Conservation (phyloP, 768 basidiomycete species). For the Russula dissimulans region DNA sequence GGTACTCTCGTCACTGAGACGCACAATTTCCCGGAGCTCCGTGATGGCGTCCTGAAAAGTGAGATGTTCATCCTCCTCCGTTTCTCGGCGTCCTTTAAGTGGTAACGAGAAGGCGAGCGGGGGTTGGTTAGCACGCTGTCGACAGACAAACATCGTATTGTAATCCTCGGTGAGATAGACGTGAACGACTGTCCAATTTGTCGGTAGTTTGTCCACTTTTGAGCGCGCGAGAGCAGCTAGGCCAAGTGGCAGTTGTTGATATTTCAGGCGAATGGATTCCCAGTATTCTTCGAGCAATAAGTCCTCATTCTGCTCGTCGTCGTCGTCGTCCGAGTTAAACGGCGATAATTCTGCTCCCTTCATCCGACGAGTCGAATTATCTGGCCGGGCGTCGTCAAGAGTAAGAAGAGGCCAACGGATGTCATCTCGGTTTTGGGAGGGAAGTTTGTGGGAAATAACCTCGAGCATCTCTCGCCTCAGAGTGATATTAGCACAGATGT, state of each 20-base stretch:
- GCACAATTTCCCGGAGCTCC: constrained; percentile 75
- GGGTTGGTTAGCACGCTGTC: constrained; percentile 50
- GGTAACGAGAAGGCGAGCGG: constrained; percentile 87
- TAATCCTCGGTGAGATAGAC: constrained; percentile 79
- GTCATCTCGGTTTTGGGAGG: constrained; percentile 45
- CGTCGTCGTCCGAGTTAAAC: constrained; percentile 30
- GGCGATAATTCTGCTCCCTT: constrained; percentile 20
- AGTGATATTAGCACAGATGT: constrained; percentile 66
- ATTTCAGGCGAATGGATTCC: constrained; percentile 46
- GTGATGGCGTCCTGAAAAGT: constrained; percentile 62
- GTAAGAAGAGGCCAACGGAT: constrained; percentile 61
- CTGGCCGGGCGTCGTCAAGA: constrained; percentile 35
- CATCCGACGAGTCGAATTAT: constrained; percentile 20
- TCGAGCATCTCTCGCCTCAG: constrained; percentile 83
- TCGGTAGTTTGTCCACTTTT: constrained; percentile 44
- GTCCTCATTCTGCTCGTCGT: constrained; percentile 27
- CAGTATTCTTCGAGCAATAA: constrained; percentile 48
- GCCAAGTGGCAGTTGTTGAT: constrained; percentile 39
- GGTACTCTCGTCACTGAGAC: constrained; percentile 67
- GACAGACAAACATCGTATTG: constrained; percentile 73
- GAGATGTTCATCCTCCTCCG: constrained; percentile 61
- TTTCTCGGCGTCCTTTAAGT: constrained; percentile 71
- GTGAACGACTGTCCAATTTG: constrained; percentile 75
- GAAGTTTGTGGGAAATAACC: constrained; percentile 64
- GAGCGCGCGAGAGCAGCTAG: constrained; percentile 34